A percentile compares a stretch with the other conserved stretches of the same genome.
Evolutionary conservation across 306 rosid species (phyloP).

Genomic region (Prunus mira): DNA sequence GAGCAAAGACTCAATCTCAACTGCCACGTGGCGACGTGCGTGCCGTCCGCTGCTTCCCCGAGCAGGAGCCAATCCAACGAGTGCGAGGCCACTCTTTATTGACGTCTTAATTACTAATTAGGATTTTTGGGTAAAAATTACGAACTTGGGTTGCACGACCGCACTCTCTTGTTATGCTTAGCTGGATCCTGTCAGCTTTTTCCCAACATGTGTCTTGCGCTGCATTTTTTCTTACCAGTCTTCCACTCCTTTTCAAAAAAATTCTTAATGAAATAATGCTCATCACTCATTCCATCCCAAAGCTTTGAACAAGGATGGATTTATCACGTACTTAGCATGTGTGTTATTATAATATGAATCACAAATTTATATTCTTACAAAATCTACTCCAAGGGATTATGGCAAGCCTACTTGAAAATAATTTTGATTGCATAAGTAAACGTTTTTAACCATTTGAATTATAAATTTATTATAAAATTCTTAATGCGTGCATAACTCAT

Average conservation of each 20-base stretch:
- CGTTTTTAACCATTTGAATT: too few species aligned
- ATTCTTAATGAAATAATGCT: too few species aligned
- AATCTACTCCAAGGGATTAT: too few species aligned
- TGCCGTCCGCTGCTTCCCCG: neutral
- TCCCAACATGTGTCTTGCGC: neutral
- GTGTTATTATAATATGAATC: too few species aligned
- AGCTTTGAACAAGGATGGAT: too few species aligned
- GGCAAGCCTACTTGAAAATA: too few species aligned
- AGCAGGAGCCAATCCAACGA: slow-evolving; percentile 4
- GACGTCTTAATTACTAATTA: slow-evolving; percentile 1
- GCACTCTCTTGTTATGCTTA: neutral
- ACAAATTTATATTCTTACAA: too few species aligned
- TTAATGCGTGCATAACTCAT: too few species aligned
- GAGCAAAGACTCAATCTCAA: slow-evolving; percentile 10
- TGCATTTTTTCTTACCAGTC: neutral
- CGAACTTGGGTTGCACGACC: slow-evolving; percentile 3
- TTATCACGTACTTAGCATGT: too few species aligned
- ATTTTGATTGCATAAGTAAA: too few species aligned
- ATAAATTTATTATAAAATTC: too few species aligned
- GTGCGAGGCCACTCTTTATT: neutral
- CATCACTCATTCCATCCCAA: too few species aligned
- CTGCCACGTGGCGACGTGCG: slow-evolving; percentile 20
- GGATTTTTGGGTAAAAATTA: neutral
- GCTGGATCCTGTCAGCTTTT: neutral
- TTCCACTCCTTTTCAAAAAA: neutral